Conservation (phyloP, 331 rosid species). For the Telfairia occidentalis region DNA sequence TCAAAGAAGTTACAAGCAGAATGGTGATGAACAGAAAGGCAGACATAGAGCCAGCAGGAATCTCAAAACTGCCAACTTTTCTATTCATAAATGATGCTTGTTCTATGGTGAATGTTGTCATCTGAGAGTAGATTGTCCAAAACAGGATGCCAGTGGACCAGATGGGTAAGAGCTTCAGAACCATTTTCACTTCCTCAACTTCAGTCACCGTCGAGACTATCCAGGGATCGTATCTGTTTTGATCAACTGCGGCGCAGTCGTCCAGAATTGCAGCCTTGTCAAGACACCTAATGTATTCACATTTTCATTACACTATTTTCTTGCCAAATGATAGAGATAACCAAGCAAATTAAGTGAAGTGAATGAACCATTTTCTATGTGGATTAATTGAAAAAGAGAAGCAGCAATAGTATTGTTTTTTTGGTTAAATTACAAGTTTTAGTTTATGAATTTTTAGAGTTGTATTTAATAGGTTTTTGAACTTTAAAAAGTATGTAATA, state of each 20-base stretch:
- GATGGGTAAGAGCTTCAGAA: conserved; percentile 63
- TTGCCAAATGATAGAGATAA: background rate
- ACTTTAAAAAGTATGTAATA: too few relatives aligned
- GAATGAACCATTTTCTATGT: background rate
- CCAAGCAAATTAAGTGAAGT: background rate
- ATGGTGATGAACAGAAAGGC: conserved; percentile 59
- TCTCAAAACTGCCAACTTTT: conserved; percentile 32
- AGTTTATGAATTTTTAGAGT: too few relatives aligned
- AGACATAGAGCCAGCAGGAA: conserved; percentile 85
- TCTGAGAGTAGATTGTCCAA: conserved; percentile 91
- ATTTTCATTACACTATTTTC: background rate
- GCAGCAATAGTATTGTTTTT: background rate
- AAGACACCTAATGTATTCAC: conserved; percentile 42
- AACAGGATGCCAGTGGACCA: conserved; percentile 97
- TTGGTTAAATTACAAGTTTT: too few relatives aligned
- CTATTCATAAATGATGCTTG: conserved; percentile 90
- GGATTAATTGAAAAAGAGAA: background rate
- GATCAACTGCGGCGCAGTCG: conserved; percentile 25
- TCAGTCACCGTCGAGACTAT: conserved; percentile 60
- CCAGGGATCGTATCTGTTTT: conserved; percentile 43
- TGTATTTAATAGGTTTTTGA: too few relatives aligned
- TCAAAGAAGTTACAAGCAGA: conserved; percentile 71
- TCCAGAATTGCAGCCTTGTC: conserved; percentile 91
- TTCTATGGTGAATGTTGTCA: conserved; percentile 84
- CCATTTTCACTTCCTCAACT: conserved; percentile 91